Evolutionary conservation across 1,139 yeast genomes (phyloP).

Genomic region (Barnettozyma hawaiiensis): DNA sequence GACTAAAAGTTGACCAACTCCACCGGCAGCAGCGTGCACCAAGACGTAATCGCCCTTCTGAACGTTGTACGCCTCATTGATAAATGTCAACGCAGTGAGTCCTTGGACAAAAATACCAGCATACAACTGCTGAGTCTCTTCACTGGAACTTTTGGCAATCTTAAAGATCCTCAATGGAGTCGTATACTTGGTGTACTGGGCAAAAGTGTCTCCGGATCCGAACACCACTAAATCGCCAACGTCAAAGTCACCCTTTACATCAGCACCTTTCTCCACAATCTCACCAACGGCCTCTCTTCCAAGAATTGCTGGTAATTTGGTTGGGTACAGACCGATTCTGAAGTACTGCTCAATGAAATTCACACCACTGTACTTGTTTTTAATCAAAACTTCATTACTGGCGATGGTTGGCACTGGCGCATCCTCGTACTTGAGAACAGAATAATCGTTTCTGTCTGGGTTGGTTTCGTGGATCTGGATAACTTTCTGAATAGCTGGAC

Average conservation of each 20-base stretch:
- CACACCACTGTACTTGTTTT: constrained; percentile 70
- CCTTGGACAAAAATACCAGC: constrained; percentile 69
- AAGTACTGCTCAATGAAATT: constrained; percentile 81
- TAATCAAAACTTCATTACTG: constrained; percentile 55
- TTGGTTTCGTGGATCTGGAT: constrained; percentile 51
- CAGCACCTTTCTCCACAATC: constrained; percentile 60
- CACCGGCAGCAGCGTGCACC: constrained; percentile 94
- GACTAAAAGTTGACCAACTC: constrained; percentile 68
- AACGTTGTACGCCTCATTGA: constrained; percentile 60
- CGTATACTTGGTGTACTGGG: constrained; percentile 58
- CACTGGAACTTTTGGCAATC: constrained; percentile 43
- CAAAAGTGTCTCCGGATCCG: constrained; percentile 47
- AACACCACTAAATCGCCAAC: constrained; percentile 76
- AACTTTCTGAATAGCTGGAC: constrained; percentile 58
- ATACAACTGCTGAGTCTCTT: constrained; percentile 44
- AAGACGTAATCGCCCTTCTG: constrained; percentile 63
- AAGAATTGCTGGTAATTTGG: constrained; percentile 50
- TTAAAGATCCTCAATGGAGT: constrained; percentile 37
- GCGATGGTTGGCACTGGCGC: constrained; percentile 53
- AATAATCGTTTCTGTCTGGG: constrained; percentile 35
- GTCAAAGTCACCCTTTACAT: constrained; percentile 44
- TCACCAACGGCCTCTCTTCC: constrained; percentile 87
- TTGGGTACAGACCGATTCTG: constrained; percentile 69
- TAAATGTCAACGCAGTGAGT: constrained; percentile 69
- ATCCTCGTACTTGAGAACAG: constrained; percentile 48